phyloP scores from a whole-genome alignment of 2,329 filamentous ascomycete genomes.

The Colletotrichum neosansevieriae region DNA sequence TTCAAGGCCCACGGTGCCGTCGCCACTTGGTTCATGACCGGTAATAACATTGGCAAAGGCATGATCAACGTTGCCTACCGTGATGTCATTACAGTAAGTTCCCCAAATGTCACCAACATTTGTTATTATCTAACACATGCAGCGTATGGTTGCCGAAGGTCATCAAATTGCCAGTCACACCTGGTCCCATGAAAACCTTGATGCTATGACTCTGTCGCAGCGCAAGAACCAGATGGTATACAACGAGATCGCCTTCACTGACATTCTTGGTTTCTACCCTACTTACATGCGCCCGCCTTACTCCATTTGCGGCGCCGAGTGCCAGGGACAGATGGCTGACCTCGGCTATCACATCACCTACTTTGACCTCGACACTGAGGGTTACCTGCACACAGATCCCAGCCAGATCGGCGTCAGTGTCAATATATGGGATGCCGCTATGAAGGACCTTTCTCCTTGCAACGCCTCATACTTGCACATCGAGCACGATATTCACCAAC shows the following conservation, averaged over 20 bases:
- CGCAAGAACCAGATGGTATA: slow-evolving; percentile 55
- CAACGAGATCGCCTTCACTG: slow-evolving; percentile 59
- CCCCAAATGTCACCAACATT: slow-evolving; percentile 31
- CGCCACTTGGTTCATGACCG: slow-evolving; percentile 54
- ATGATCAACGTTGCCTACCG: slow-evolving; percentile 49
- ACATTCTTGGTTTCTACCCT: slow-evolving; percentile 58
- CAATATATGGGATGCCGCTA: slow-evolving; percentile 50
- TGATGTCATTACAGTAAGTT: slow-evolving; percentile 48
- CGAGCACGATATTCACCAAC: slow-evolving; percentile 60
- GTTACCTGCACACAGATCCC: slow-evolving; percentile 41
- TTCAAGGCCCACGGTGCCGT: slow-evolving; percentile 48
- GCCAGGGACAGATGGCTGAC: slow-evolving; percentile 33
- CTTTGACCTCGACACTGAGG: slow-evolving; percentile 47
- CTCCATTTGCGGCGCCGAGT: slow-evolving; percentile 42
- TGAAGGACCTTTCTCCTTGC: slow-evolving; percentile 46
- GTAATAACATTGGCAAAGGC: slow-evolving; percentile 50
- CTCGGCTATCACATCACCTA: slow-evolving; percentile 36
- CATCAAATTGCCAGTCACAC: slow-evolving; percentile 64
- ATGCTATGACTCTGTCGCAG: slow-evolving; percentile 48
- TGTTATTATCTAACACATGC: slow-evolving; percentile 12
- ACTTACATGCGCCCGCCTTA: slow-evolving; percentile 56
- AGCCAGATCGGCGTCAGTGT: slow-evolving; percentile 47
- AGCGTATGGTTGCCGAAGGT: slow-evolving; percentile 57
- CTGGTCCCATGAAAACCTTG: slow-evolving; percentile 59
- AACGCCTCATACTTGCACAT: slow-evolving; percentile 43